Base-by-base conservation (phyloP, 1,284 basidiomycete species). In the Austroboletus niveus region DNA sequence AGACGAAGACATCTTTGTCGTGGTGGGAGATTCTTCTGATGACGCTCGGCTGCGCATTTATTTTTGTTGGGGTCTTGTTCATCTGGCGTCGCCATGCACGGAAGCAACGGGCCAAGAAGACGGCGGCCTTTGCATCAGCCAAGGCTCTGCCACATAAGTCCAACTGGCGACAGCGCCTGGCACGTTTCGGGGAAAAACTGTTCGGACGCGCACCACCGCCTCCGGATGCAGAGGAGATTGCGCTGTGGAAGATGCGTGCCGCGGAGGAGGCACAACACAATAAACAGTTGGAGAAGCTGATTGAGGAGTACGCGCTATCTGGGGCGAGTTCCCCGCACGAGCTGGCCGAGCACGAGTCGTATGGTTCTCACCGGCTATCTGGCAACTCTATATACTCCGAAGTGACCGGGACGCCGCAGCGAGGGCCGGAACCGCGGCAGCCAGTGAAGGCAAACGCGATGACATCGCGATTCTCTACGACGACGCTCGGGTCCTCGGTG, bases 21-120 rank as follows among this genome's bases (percentile, higher is more conserved):
- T 89, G 88, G 87, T 92, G 89, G 89, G 75, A 91, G 69, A 90
- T 90, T 57, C 74, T 90, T 39, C 77, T 92, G 53, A 90, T 91
- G 85, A 75, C 84, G 1, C 77, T 89, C 31, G 89, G 89, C 8
- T 88, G 86, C 64, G 82, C 84, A 11, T 85, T 89, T 69, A 84
- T 92, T 66, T 86, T 89, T 64, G 53, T 89, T 36, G 68, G 80
- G 39, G 63, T 88, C 56, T 60, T 91, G 51, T 76, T 81, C 70
- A 76, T 76, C 60, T 89, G 83, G 81, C 81, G 89, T 38, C 77
- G 86, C 30, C 80, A 79, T 39, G 81, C 81, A 40, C 80, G 82
- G 65, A 84, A 82, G 61, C 76, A 79, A 62, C 81, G 89, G 22
- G 80, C 78, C 14, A 75, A 85, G 62, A 72, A 72, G 40, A 92